Base-by-base conservation (phyloP, 768 basidiomycete species). In the Boletus reticuloceps region DNA sequence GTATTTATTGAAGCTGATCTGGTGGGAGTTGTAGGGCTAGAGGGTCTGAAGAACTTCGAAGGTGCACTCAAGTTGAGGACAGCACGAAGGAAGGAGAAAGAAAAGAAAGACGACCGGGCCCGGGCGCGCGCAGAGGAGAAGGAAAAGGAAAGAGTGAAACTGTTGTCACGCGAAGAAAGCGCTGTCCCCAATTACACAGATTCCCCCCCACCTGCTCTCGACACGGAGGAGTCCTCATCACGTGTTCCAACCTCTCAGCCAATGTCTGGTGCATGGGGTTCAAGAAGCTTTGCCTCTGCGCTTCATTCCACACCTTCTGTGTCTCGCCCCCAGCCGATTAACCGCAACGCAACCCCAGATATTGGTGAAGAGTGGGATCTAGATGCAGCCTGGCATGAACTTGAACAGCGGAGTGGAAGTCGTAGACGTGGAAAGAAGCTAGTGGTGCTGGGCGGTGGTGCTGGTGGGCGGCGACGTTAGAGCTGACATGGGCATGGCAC, bases 1-100 rank as follows among this genome's bases (percentile, higher is more conserved):
- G 88, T 94, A 22, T 98, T 98, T 71, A 77, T 98, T 51, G 95
- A 99, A 72, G 84, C 92, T 9, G 88, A 96, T 66, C 75, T 98
- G 17, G 77, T 81, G 54, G 77, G 76, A 8, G 89, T 95, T 36
- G 90, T 98, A 19, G 89, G 92, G 31, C 64, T 67, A 14, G 86
- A 87, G 12, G 86, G 88, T 0, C 69, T 98, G 51, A 86, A 82
- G 76, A 87, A 82, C 54, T 99, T 97, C 63, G 92, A 94, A 65
- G 82, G 82, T 3, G 82, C 91, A 31, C 76, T 99, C 53, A 88
- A 83, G 72, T 81, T 83, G 72, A 85, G 96, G 31, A 79, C 85
- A 1, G 68, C 81, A 11, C 81, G 88, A 59, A 79, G 93, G 60
- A 85, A 85, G 69, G 93, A 96, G 71, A 91, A 90, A 74, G 85